Evolutionary conservation across 2,329 filamentous ascomycete genomes (phyloP), one percentile per base, ranked within the genome.

Genomic region (Colletotrichum neosansevieriae): DNA sequence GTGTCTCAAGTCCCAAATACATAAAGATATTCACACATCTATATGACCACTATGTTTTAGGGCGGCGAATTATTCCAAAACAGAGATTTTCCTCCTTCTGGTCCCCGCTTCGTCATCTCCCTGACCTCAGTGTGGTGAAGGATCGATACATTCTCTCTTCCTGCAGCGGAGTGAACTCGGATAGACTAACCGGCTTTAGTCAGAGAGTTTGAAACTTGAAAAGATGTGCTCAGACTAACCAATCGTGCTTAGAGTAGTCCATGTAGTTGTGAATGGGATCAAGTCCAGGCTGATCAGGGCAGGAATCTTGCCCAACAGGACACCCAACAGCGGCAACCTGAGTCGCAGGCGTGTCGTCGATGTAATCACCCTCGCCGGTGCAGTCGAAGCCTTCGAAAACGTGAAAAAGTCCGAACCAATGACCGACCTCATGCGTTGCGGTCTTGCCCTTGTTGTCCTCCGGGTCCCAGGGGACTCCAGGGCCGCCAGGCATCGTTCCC

Each of bases 351-450:
- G 79, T 81, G 59, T 81, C 79, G 34, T 75, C 71, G 13, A 81
- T 72, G 57, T 71, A 72, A 61, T 81, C 79, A 29, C 79, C 80
- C 10, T 71, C 45, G 4, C 75, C 71, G 0, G 60, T 71, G 58
- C 76, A 76, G 56, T 78, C 78, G 47, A 73, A 74, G 36, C 75
- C 78, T 38, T 80, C 69, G 72, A 83, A 83, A 21, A 80, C 81
- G 73, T 83, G 81, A 44, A 75, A 76, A 17, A 83, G 76, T 47
- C 80, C 79, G 45, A 83, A 74, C 81, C 81, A 83, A 73, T 83
- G 82, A 5, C 82, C 82, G 24, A 79, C 75, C 72, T 83, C 81
- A 71, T 83, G 80, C 6, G 67, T 70, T 2, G 71, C 67, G 4
- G 72, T 73, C 40, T 71, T 71, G 9, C 74, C 72, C 34, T 69